Conservation (phyloP, 1,139 yeast genomes). For the Pneumocystis jirovecii region DNA sequence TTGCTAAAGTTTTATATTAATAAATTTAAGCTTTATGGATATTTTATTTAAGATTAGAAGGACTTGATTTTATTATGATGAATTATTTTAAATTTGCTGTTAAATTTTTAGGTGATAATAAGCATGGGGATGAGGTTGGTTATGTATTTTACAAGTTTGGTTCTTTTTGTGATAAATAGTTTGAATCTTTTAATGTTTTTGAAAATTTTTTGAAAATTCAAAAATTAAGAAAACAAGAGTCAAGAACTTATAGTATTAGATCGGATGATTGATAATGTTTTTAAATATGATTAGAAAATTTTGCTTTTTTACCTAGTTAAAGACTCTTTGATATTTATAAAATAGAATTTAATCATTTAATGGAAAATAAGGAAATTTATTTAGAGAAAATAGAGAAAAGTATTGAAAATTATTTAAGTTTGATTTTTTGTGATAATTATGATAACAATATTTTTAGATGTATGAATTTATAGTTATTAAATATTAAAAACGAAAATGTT, state of each 20-base stretch:
- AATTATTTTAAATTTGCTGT: slow-evolving; percentile 39
- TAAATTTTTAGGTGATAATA: slow-evolving; percentile 14
- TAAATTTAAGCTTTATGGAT: slow-evolving; percentile 39
- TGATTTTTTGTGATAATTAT: slow-evolving; percentile 31
- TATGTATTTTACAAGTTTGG: slow-evolving; percentile 48
- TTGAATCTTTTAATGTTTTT: slow-evolving; percentile 31
- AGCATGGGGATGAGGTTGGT: slow-evolving; percentile 23
- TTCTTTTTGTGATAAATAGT: slow-evolving; percentile 57
- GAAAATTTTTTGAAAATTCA: slow-evolving; percentile 29
- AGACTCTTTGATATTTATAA: slow-evolving; percentile 21
- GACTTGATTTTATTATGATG: slow-evolving; percentile 42
- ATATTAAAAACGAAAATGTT: slow-evolving; percentile 31
- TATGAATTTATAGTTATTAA: slow-evolving; percentile 75
- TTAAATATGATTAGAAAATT: not conserved
- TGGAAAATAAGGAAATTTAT: slow-evolving; percentile 26
- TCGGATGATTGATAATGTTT: not conserved
- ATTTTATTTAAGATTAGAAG: slow-evolving; percentile 52
- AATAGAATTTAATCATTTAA: slow-evolving; percentile 28
- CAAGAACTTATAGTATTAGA: not conserved
- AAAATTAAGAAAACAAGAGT: not conserved
- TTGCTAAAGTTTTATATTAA: not conserved
- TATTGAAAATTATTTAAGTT: slow-evolving; percentile 45
- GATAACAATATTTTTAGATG: slow-evolving; percentile 58
- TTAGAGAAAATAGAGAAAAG: slow-evolving; percentile 40
- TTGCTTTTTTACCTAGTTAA: not conserved